Percentiles rank a stretch among this genome's conserved stretches.
Conservation (phyloP, 169 alveolate genomes). For the Eimeria sp. region DNA sequence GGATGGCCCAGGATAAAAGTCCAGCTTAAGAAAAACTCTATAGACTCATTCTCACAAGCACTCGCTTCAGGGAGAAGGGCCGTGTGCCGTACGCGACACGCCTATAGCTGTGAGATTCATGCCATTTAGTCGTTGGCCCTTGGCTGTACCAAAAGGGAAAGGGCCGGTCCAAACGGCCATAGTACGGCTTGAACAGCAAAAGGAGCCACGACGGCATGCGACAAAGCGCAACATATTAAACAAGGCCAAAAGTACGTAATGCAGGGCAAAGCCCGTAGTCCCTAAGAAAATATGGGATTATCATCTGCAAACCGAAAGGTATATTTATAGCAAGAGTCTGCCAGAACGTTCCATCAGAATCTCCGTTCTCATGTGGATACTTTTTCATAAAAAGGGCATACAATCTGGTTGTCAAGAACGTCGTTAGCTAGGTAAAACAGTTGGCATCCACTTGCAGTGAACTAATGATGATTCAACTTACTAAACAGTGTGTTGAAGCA, state of each 20-base stretch:
- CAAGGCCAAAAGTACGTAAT: background rate
- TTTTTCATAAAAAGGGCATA: background rate
- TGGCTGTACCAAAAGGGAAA: background rate
- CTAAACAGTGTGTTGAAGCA: background rate
- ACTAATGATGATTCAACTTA: background rate
- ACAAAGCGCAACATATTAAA: background rate
- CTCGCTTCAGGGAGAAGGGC: background rate
- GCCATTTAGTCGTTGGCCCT: background rate
- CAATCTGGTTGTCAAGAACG: background rate
- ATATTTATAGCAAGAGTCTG: background rate
- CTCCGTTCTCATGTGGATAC: background rate
- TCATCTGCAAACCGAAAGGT: background rate
- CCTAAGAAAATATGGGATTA: background rate
- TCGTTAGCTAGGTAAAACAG: background rate
- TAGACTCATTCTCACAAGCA: background rate
- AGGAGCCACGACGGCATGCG: background rate
- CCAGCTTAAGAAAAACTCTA: background rate
- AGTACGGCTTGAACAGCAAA: background rate
- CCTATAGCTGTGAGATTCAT: background rate
- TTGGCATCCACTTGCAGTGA: background rate
- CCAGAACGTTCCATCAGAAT: background rate
- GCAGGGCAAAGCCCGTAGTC: too few relatives aligned
- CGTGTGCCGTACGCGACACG: background rate
- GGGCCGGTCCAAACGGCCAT: background rate
- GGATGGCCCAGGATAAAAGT: background rate